Base-by-base conservation (phyloP, 2,329 filamentous ascomycete genomes). In the Aspergillus calidoustus region DNA sequence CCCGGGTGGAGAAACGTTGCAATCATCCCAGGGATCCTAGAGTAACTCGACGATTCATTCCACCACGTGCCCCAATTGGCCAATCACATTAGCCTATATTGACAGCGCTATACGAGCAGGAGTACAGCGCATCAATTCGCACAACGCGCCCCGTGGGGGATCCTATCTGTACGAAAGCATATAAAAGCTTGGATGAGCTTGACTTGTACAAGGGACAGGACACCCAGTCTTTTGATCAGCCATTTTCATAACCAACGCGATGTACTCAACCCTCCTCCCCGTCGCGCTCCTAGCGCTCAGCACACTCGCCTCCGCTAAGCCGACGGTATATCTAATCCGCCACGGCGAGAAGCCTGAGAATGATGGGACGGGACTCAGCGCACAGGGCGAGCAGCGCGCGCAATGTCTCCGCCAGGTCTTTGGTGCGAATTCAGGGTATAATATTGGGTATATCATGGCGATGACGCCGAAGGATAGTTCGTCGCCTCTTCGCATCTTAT, bases 311-410 rank as follows among this genome's bases (percentile, higher is more conserved):
- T 57, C 63, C 3, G 71, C 71, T 15, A 62, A 65, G 9, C 81
- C 85, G 1, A 87, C 82, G 0, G 83, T 89, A 34, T 89, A 87
- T 69, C 75, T 89, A 8, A 89, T 89, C 70, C 83, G 86, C 19
- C 87, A 89, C 65, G 87, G 86, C 61, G 87, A 89, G 72, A 89
- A 89, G 73, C 86, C 86, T 3, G 60, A 69, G 43, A 79, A 80
- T 17, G 76, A 77, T 38, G 54, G 23, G 4, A 74, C 81, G 60
- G 86, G 85, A 2, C 76, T 89, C 50, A 85, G 73, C 59, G 66
- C 79, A 0, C 68, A 81, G 62, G 87, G 87, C n/a, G 64, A 80
- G 57, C 61, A 86, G 72, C 83, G 87, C 17, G 84, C 86, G 0
- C 83, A 89, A 68, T 88, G 86, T 64, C 74, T 89, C n/a, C 77